A percentile compares a stretch with the other conserved stretches of the same genome.
Evolutionary conservation across 345 rosid species (phyloP).

Genomic region (Pistacia atlantica): DNA sequence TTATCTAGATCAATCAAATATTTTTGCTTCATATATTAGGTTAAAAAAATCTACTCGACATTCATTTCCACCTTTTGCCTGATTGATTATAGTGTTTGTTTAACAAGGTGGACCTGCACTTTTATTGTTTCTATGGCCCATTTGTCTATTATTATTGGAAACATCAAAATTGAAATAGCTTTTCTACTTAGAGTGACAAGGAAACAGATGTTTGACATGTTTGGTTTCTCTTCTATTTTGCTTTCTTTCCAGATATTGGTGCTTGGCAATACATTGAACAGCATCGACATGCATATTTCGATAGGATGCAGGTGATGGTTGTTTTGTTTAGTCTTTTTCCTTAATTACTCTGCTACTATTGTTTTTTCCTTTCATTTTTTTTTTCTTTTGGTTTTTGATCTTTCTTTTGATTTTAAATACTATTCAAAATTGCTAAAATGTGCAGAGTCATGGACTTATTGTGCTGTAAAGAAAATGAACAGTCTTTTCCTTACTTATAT

Average conservation of each 20-base stretch:
- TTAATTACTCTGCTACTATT: neutral
- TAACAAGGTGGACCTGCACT: slow-evolving; percentile 5
- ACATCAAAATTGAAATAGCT: neutral
- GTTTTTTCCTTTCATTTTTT: neutral
- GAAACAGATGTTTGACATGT: neutral
- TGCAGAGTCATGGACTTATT: neutral
- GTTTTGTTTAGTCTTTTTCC: slow-evolving; percentile 2
- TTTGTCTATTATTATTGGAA: neutral
- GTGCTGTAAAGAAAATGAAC: neutral
- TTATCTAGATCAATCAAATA: too few relatives aligned
- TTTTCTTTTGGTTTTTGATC: neutral
- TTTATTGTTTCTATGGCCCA: neutral
- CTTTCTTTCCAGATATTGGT: slow-evolving; percentile 65
- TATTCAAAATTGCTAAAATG: neutral
- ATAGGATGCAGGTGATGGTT: slow-evolving; percentile 82
- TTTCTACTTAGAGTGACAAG: neutral
- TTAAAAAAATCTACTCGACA: too few relatives aligned
- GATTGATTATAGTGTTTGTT: neutral
- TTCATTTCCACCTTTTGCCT: neutral
- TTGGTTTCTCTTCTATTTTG: neutral
- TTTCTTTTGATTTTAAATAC: neutral
- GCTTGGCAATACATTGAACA: slow-evolving; percentile 86
- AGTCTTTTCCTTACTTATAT: neutral
- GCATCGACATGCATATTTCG: slow-evolving; percentile 88
- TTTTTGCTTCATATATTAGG: too few relatives aligned